Evolutionary conservation across 2,329 filamentous ascomycete species (phyloP), one percentile per base, ranked within the genome.

Genomic region (Aureobasidium sp.): DNA sequence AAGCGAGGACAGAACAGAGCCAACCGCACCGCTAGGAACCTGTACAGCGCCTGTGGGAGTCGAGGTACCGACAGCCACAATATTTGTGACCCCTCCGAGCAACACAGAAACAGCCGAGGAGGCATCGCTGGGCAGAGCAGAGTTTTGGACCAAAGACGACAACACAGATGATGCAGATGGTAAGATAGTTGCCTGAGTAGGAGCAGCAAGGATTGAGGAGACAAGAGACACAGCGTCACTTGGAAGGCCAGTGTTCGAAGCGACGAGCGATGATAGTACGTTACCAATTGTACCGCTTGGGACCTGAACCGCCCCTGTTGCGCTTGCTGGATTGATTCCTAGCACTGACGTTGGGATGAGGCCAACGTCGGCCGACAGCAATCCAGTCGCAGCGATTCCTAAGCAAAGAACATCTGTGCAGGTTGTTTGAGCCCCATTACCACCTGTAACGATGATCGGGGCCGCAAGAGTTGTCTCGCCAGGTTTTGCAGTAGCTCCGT

Each of bases 321-420:
- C 32, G 26, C 36, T 55, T 29, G 37, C 26, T 7, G 9, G 26
- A 32, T 41, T 34, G 8, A 8, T 29, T 17, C 20, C 37, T 12
- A 57, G 41, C 5, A 34, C 7, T 34, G 41, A 27, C 15, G 53
- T 57, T 2, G 53, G 53, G n/a, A 57, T 41, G 2, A 56, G 37
- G 4, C 39, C 52, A 24, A 43, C 57, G 20, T 46, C 44, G 4
- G 39, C 53, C 9, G 17, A 20, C 2, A 48, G 29, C 13, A 60
- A 17, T n/a, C 46, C 44, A 2, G 57, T 60, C 5, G 57, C 57
- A 15, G 44, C 46, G 29, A 39, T 32, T n/a, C 37, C 32, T 5
- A 60, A 27, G 36, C 57, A 60, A 8, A 60, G 9, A 13, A 50
- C 20, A 51, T 60, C 57, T 27, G 57, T 60, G 20, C 57, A 60